A percentile compares a stretch with the other conserved stretches of the same genome.
phyloP scores from a whole-genome alignment of 2,329 filamentous ascomycete genomes.

The Fusarium graminum region DNA sequence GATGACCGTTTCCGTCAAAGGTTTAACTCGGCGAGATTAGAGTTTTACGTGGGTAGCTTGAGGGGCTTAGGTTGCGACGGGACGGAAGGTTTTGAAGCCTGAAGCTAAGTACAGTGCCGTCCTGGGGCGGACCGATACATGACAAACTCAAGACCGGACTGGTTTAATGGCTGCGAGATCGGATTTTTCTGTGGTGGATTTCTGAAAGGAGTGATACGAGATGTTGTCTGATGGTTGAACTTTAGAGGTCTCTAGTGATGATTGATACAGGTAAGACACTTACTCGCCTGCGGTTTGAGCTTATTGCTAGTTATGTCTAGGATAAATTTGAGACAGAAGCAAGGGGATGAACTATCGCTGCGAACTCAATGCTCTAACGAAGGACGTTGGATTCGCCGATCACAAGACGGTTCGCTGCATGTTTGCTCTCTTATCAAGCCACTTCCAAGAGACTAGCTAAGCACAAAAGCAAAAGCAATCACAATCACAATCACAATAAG shows the following conservation, averaged over 20 bases:
- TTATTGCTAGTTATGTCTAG: constrained; percentile 26
- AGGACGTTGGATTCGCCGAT: constrained; percentile 1
- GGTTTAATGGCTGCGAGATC: constrained; percentile 23
- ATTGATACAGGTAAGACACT: constrained; percentile 15
- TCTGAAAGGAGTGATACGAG: constrained; percentile 7
- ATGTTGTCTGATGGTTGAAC: constrained; percentile 1
- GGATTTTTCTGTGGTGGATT: constrained; percentile 6
- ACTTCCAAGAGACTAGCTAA: constrained; percentile 20
- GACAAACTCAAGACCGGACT: constrained; percentile 24
- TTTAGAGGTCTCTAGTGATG: constrained; percentile 19
- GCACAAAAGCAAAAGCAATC: constrained; percentile 28
- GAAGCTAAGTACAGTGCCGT: constrained; percentile 30
- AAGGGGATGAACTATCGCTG: not conserved
- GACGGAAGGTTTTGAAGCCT: constrained; percentile 31
- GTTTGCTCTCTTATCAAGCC: constrained; percentile 27
- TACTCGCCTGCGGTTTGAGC: constrained; percentile 11
- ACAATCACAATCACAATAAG: constrained; percentile 31
- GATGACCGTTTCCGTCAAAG: constrained; percentile 38
- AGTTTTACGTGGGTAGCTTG: constrained; percentile 16
- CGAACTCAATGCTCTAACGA: constrained; percentile 5
- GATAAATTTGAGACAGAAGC: constrained; percentile 26
- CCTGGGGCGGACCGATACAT: constrained; percentile 31
- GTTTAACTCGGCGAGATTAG: constrained; percentile 16
- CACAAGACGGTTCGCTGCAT: constrained; percentile 1
- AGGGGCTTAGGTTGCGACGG: constrained; percentile 18